Conservation (phyloP, 2,329 filamentous ascomycete genomes). For the Trichoderma lentiforme region DNA sequence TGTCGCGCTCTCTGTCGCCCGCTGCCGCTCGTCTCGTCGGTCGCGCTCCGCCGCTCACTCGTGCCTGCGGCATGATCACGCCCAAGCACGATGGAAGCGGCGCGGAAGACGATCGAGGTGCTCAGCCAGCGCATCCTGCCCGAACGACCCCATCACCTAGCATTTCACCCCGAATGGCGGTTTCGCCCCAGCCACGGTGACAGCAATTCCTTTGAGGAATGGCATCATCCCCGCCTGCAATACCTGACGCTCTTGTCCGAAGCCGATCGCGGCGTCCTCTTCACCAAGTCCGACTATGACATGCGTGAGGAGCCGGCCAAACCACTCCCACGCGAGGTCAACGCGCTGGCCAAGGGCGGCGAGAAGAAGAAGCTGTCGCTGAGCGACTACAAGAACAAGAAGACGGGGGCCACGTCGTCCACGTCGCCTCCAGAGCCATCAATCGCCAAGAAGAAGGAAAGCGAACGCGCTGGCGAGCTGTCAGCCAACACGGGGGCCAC, state of each 20-base stretch:
- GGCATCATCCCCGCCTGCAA: slow-evolving; percentile 49
- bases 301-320: slow-evolving; percentile 52
- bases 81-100: slow-evolving; percentile 55
- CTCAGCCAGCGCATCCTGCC: slow-evolving; percentile 52
- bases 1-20: slow-evolving; percentile 18
- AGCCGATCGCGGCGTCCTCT: slow-evolving; percentile 55
- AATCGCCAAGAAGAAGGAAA: slow-evolving; percentile 32
- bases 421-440: slow-evolving; percentile 37
- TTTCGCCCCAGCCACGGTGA: slow-evolving; percentile 44
- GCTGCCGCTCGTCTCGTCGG: slow-evolving; percentile 21
- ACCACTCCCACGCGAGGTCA: slow-evolving; percentile 36
- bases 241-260: slow-evolving; percentile 57
- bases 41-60: slow-evolving; percentile 26
- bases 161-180: slow-evolving; percentile 46
- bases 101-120: slow-evolving; percentile 54
- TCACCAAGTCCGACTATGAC: slow-evolving; percentile 56
- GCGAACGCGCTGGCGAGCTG: slow-evolving; percentile 29
- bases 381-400: slow-evolving; percentile 59
- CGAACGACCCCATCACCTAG: slow-evolving; percentile 51
- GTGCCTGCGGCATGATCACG: slow-evolving; percentile 36
- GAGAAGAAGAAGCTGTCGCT: slow-evolving; percentile 57
- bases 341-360: slow-evolving; percentile 39
- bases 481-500: slow-evolving; percentile 13
- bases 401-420: slow-evolving; percentile 36
- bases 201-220: slow-evolving; percentile 44